These are phyloP conservation scores for Aspergillus ibericus DNA, from an alignment of 2,329 filamentous ascomycete genomes.

Conservation along the genomic window DNA sequence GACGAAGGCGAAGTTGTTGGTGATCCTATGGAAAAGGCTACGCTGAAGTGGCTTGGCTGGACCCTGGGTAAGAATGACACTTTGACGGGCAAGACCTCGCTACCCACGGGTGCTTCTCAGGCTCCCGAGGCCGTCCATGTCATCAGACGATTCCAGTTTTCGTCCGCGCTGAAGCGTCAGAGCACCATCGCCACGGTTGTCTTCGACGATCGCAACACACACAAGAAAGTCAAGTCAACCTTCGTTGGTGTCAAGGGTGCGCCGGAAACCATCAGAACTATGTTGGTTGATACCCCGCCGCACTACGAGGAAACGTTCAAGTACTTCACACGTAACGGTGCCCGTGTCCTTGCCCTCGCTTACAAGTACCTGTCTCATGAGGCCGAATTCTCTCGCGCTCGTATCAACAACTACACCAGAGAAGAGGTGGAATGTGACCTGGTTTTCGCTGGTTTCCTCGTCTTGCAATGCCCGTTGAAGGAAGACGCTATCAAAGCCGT, in stretches of 20 bases:
- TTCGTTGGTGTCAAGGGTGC: conserved; percentile 97
- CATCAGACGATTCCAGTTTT: conserved; percentile 97
- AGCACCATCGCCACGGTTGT: conserved; percentile 87
- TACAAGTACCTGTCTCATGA: conserved; percentile 88
- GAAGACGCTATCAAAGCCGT: conserved; percentile 93
- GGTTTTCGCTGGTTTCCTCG: conserved; percentile 90
- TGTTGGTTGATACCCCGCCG: conserved; percentile 77
- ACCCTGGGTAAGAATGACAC: conserved; percentile 85
- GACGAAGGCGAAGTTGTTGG: conserved; percentile 97
- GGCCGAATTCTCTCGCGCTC: conserved; percentile 75
- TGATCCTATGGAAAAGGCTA: conserved; percentile 99
- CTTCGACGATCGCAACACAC: conserved; percentile 68
- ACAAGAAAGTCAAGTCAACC: conserved; percentile 76
- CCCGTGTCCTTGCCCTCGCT: conserved; percentile 86
- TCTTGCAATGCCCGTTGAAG: conserved; percentile 93
- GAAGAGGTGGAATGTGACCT: conserved; percentile 85
- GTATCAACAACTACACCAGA: conserved; percentile 90
- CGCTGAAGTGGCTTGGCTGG: conserved; percentile 86
- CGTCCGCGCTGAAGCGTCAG: conserved; percentile 91
- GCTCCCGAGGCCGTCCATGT: conserved; percentile 77
- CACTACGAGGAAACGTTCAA: conserved; percentile 99
- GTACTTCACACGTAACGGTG: conserved; percentile 94
- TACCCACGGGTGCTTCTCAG: conserved; percentile 45
- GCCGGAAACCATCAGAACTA: conserved; percentile 93
- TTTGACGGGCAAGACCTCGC: conserved; percentile 63